Percentiles rank a stretch among this genome's conserved stretches.
These are phyloP conservation scores for Calonectria leucothoes DNA, from an alignment of 2,329 filamentous ascomycete species.

Conservation along the genomic window DNA sequence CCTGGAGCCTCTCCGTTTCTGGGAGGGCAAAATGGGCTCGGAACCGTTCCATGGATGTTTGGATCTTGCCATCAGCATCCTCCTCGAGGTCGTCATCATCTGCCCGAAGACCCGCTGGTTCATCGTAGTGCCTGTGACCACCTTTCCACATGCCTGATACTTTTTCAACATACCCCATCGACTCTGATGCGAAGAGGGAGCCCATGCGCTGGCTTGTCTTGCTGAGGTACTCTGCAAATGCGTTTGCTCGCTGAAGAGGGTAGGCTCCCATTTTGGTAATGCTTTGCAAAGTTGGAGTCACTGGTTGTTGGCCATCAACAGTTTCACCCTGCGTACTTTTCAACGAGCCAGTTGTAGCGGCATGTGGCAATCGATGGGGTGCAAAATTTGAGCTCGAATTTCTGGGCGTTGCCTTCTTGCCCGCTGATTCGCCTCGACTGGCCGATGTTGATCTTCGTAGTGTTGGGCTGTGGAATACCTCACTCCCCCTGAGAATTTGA, in stretches of 20 bases:
- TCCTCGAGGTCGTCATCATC: conserved; percentile 68
- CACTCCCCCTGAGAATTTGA: conserved; percentile 87
- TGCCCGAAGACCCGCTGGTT: conserved; percentile 61
- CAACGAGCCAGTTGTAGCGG: conserved; percentile 54
- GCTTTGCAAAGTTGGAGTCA: conserved; percentile 61
- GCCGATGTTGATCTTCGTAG: conserved; percentile 64
- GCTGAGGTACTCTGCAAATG: conserved; percentile 85
- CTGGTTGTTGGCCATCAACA: conserved; percentile 32
- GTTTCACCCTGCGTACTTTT: conserved; percentile 24
- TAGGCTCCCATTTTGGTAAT: conserved; percentile 75
- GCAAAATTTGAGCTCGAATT: conserved; percentile 26
- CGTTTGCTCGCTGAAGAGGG: conserved; percentile 84
- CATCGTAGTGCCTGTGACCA: conserved; percentile 88
- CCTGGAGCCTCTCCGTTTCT: conserved; percentile 82
- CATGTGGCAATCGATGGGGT: conserved; percentile 40
- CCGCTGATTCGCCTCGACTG: conserved; percentile 37
- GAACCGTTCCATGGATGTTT: conserved; percentile 82
- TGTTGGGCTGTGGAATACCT: conserved; percentile 87
- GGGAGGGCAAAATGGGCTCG: conserved; percentile 92
- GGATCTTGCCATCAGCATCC: conserved; percentile 72
- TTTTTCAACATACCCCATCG: conserved; percentile 96
- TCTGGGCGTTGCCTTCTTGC: conserved; percentile 26
- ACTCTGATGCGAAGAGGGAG: conserved; percentile 84
- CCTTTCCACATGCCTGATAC: conserved; percentile 98
- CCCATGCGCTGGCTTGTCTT: conserved; percentile 85